Evolutionary conservation across 768 basidiomycete genomes (phyloP), one percentile per base, ranked within the genome.

Genomic region (Rhizopogon vesiculosus): DNA sequence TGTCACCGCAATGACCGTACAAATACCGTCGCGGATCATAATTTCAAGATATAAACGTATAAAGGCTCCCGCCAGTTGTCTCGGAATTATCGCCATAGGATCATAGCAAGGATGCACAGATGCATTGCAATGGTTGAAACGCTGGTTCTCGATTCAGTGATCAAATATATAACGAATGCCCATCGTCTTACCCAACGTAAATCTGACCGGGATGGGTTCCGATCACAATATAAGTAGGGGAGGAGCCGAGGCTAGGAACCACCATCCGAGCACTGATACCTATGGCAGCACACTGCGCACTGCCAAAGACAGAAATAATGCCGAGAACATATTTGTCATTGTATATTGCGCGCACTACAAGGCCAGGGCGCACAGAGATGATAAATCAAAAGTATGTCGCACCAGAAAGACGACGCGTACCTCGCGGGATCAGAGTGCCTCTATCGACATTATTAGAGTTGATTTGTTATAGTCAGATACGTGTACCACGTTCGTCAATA

Each of bases 101-200:
- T 58, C 59, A 67, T 54, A 51, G 62, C 56, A 22, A 59, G 53
- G 35, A 67, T 49, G 1, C 57, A 1, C 3, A 56, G 0, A 28
- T 57, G 58, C 5, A 52, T 64, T 3, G 60, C 56, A 57, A 67
- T 56, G 7, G 60, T 67, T 33, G 64, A 61, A 4, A 52, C 44
- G 8, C 65, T 58, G 18, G 18, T 64, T 33, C 15, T 16, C 7
- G 3, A 41, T 7, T 39, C 2, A 31, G 33, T 51, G 6, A 59
- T 15, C 33, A 19, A 29, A 15, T n/a, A 25, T 51, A 10, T n/a
- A 19, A 53, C 15, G n/a, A 6, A n/a, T 15, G 7, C 9, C 3
- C 12, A 10, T 25, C 5, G n/a, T 7, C 56, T 35, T 29, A 64
- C 65, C 65, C 62, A 53, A 62, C 64, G 54, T 59, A 64, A 0